Evolutionary conservation across 1,284 basidiomycete species (phyloP).

Genomic region (Coniferiporia weirii): DNA sequence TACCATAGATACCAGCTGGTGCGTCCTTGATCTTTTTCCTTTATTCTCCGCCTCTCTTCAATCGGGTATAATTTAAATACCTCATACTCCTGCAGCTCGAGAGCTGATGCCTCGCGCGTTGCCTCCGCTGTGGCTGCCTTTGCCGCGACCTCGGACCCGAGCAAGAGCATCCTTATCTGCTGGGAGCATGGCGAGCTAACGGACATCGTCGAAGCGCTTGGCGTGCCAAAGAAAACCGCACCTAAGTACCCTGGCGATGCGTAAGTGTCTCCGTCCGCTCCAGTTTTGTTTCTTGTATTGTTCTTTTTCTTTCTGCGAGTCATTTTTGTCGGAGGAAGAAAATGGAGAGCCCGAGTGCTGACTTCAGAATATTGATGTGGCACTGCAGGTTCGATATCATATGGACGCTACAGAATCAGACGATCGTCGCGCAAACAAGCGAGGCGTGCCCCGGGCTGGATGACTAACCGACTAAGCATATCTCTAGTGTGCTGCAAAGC

Average conservation of each 20-base stretch:
- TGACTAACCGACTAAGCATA: neutral
- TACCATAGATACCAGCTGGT: constrained; percentile 26
- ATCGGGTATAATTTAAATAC: no score
- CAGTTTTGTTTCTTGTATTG: neutral
- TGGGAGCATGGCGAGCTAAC: constrained; percentile 24
- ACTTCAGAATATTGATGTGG: neutral
- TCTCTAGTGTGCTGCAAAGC: neutral
- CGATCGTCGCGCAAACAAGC: constrained; percentile 21
- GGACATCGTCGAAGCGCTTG: constrained; percentile 25
- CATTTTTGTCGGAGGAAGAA: no score
- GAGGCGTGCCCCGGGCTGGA: constrained; percentile 24
- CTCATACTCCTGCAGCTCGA: constrained; percentile 21
- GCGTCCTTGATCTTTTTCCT: neutral
- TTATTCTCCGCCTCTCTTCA: neutral
- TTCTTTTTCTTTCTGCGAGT: neutral
- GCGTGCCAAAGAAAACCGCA: constrained; percentile 15
- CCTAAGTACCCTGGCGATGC: constrained; percentile 22
- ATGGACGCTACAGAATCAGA: constrained; percentile 21
- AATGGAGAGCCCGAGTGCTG: neutral
- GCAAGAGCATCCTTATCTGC: constrained; percentile 22
- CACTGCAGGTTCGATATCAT: constrained; percentile 21
- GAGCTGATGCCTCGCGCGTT: constrained; percentile 27
- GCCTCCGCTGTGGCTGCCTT: constrained; percentile 22
- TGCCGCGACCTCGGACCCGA: constrained; percentile 14
- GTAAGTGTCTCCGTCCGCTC: constrained; percentile 10